Conservation (phyloP, 2,329 filamentous ascomycete species). For the Monosporascus ibericus region DNA sequence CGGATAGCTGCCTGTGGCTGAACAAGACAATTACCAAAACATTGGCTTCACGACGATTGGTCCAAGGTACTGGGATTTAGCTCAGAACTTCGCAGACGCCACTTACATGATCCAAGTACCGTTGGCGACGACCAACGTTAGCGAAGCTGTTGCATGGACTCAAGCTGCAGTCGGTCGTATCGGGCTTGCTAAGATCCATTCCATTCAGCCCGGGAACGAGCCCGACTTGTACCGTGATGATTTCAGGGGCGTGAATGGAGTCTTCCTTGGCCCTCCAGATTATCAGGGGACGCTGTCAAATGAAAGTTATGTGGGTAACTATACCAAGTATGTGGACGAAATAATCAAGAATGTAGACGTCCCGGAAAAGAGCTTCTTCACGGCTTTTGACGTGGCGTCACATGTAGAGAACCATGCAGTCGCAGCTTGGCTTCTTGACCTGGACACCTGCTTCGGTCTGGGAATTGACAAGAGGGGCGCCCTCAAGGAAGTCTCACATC, state of each 20-base stretch:
- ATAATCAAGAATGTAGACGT: slow-evolving; percentile 20
- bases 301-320: slow-evolving; percentile 29
- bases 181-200: slow-evolving; percentile 27
- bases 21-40: slow-evolving; percentile 28
- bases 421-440: slow-evolving; percentile 20
- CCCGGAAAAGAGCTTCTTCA: slow-evolving; percentile 25
- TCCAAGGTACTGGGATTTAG: slow-evolving; percentile 27
- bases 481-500: slow-evolving; percentile 30
- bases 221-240: slow-evolving; percentile 26
- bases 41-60: slow-evolving; percentile 29
- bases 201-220: slow-evolving; percentile 31
- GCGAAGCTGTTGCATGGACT: slow-evolving; percentile 28
- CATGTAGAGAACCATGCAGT: slow-evolving; percentile 16
- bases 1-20: slow-evolving; percentile 22
- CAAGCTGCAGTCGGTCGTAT: slow-evolving; percentile 23
- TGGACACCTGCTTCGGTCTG: slow-evolving; percentile 23
- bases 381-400: slow-evolving; percentile 28
- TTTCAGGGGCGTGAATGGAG: slow-evolving; percentile 17
- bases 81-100: slow-evolving; percentile 25
- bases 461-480: slow-evolving; percentile 26
- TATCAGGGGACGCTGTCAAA: slow-evolving; percentile 29
- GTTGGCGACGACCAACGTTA: slow-evolving; percentile 28
- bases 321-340: slow-evolving; percentile 25
- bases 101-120: slow-evolving; percentile 30
- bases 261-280: slow-evolving; percentile 24